These are phyloP conservation scores for Linanthus parryae DNA, from an alignment of 148 eudicot species.

Conservation along the genomic window DNA sequence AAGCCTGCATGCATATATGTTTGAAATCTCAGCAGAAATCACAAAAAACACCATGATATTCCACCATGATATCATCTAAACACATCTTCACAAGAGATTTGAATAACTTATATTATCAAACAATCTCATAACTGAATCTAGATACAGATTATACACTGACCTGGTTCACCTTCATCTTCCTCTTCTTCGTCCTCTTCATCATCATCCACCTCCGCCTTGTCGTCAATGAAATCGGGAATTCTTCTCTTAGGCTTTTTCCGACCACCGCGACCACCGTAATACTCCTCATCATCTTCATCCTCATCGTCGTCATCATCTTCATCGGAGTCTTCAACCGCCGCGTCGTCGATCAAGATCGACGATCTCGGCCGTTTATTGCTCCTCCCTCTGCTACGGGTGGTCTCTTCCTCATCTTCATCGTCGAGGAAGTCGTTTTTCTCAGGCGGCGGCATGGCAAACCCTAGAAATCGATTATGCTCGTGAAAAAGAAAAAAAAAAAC, in stretches of 20 bases:
- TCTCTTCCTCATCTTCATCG: conserved; percentile 39
- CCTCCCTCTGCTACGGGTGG: conserved; percentile 16
- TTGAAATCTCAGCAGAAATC: conserved; percentile 8
- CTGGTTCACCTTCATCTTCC: conserved; percentile 77
- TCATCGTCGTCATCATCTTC: conserved; percentile 50
- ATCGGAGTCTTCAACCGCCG: conserved; percentile 75
- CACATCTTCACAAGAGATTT: background rate
- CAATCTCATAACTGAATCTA: background rate
- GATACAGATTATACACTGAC: conserved; percentile 28
- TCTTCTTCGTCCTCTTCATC: conserved; percentile 94
- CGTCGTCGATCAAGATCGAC: conserved; percentile 54
- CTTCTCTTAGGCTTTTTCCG: conserved; percentile 15
- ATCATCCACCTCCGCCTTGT: conserved; percentile 55
- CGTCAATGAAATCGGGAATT: conserved; percentile 48
- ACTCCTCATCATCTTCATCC: conserved; percentile 27
- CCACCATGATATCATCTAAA: background rate
- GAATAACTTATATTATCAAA: background rate
- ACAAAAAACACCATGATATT: background rate
- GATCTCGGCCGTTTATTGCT: conserved; percentile 54
- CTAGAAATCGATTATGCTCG: no score
- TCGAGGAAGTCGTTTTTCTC: no score
- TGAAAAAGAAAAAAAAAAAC: no score
- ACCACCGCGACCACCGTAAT: conserved; percentile 17
- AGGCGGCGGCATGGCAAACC: no score
- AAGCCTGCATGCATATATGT: conserved; percentile 48